Evolutionary conservation across 768 basidiomycete genomes (phyloP), one percentile per base, ranked within the genome.

Genomic region (Nidularia pulvinata): DNA sequence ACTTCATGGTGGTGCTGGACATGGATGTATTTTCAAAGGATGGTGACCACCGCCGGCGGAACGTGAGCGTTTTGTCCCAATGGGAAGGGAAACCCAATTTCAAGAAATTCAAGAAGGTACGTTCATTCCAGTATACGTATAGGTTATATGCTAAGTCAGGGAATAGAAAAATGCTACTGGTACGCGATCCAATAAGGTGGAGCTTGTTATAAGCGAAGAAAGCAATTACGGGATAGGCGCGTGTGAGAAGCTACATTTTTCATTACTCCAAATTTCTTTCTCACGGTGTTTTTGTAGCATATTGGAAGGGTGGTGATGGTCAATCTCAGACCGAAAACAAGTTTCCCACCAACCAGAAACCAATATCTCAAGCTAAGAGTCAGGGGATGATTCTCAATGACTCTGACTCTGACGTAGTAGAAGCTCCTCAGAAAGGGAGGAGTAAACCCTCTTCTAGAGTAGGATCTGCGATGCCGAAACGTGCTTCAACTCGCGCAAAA

Each of bases 31-130:
- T 70, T 62, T 68, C 66, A 61, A 74, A 71, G 54, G 60, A 65
- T 44, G 58, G 62, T 14, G 52, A 51, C 42, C 57, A 65, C 48
- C 13, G 46, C 14, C 11, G n/a, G 22, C 13, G 22, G 13, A 39
- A 56, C n/a, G 55, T 36, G 13, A 63, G 54, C 30, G 59, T 55
- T 34, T 64, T 63, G 51, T 53, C 65, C 2, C 63, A 73, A 16
- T 81, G 80, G 83, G 72, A 77, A 51, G 80, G 80, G 1, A 70
- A 73, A 46, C 80, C 81, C 0, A 83, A 93, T 61, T 91, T 84
- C 68, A 93, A 93, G 64, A 91, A 85, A 65, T 93, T 92, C 60
- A 89, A 82, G 58, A 84, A 83, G 79, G 86, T 85, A n/a, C 37
- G 32, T 35, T 5, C 42, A 13, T 32, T 49, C 19, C 14, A 34